Evolutionary conservation across 176 grass and related monocot species (phyloP).

Genomic region (Secale cereale): DNA sequence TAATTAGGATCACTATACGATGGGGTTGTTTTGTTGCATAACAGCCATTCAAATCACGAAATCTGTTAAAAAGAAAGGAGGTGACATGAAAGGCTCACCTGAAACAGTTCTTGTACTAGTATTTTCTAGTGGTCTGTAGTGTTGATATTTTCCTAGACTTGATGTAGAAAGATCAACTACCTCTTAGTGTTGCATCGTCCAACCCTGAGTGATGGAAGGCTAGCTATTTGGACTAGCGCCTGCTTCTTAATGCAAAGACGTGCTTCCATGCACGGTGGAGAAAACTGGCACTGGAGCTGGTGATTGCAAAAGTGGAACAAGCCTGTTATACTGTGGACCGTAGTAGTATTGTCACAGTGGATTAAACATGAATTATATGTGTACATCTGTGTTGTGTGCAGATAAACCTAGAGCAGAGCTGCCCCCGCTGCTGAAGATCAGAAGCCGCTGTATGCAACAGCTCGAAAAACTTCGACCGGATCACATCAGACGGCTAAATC

Average conservation of each 20-base stretch:
- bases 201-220: background rate
- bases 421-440: slow-evolving; percentile 67
- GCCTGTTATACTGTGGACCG: background rate
- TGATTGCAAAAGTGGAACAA: background rate
- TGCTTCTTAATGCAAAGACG: background rate
- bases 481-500: slow-evolving; percentile 92
- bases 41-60: background rate
- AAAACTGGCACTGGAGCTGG: background rate
- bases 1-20: background rate
- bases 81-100: background rate
- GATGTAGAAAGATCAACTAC: background rate
- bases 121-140: background rate
- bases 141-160: background rate
- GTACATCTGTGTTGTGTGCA: slow-evolving; percentile 17
- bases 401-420: slow-evolving; percentile 77
- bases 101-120: background rate
- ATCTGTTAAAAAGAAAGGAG: background rate
- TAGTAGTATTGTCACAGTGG: background rate
- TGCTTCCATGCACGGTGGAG: background rate
- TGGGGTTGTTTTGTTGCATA: background rate
- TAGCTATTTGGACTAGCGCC: background rate
- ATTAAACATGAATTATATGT: background rate
- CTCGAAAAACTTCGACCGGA: slow-evolving; percentile 77
- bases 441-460: slow-evolving; percentile 83
- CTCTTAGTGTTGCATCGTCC: background rate